Percentiles rank a stretch among this genome's conserved stretches.
These are phyloP conservation scores for Teunomyces pallodes DNA, from an alignment of 805 yeast species.

Conservation along the genomic window DNA sequence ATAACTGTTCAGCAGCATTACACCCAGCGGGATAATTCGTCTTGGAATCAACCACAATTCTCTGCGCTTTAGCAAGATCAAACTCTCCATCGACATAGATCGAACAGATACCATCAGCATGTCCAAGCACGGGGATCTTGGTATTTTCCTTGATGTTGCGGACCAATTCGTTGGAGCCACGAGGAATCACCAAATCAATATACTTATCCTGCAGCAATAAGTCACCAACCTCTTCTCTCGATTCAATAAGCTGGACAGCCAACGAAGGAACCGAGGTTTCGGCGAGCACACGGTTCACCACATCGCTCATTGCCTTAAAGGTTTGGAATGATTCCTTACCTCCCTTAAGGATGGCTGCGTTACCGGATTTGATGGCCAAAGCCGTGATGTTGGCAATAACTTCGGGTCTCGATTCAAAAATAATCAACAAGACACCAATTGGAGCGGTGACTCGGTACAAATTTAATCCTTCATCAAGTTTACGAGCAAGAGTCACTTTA, in stretches of 20 bases:
- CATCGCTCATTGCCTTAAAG: conserved; percentile 74
- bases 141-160: conserved; percentile 81
- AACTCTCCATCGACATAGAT: conserved; percentile 78
- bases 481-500: conserved; percentile 75
- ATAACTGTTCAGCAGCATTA: conserved; percentile 88
- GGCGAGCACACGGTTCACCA: conserved; percentile 59
- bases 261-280: conserved; percentile 73
- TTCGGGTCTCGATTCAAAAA: conserved; percentile 96
- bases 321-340: conserved; percentile 91
- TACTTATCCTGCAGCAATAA: conserved; percentile 80
- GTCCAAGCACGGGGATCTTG: conserved; percentile 96
- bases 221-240: conserved; percentile 87
- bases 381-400: conserved; percentile 98
- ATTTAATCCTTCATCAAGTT: conserved; percentile 86
- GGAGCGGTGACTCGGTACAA: conserved; percentile 87
- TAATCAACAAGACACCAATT: conserved; percentile 87
- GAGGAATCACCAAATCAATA: conserved; percentile 93
- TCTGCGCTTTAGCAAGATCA: conserved; percentile 72
- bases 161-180: conserved; percentile 95
- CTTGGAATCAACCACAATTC: conserved; percentile 80
- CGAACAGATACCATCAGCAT: conserved; percentile 97
- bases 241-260: conserved; percentile 82
- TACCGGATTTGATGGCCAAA: conserved; percentile 92
- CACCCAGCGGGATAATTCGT: conserved; percentile 99
- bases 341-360: conserved; percentile 95